These are phyloP conservation scores for Tetrahymena borealis DNA, from an alignment of 73 alveolate genomes.

Conservation along the genomic window DNA sequence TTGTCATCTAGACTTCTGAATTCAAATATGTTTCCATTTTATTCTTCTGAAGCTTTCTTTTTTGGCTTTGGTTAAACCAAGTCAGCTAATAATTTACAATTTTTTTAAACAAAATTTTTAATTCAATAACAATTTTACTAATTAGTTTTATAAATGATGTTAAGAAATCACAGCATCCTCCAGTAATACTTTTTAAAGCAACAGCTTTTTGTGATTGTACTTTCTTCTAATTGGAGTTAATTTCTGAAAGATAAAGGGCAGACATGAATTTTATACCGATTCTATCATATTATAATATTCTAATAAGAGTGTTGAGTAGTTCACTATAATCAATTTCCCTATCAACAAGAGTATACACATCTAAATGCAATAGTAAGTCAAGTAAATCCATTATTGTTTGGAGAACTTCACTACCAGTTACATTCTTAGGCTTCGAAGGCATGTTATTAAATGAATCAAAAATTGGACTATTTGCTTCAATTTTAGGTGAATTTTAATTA, in stretches of 20 bases:
- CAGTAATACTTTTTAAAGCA: not conserved
- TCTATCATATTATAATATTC: not conserved
- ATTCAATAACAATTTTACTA: not conserved
- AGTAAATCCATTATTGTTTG: not conserved
- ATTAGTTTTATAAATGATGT: not conserved
- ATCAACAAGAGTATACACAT: not conserved
- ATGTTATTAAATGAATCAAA: not conserved
- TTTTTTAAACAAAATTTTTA: not conserved
- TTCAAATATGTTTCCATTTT: constrained; percentile 2
- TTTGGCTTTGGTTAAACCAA: not conserved
- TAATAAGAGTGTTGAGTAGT: not conserved
- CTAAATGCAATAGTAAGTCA: not conserved
- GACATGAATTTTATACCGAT: not conserved
- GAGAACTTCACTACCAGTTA: not conserved
- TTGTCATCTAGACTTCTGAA: not conserved
- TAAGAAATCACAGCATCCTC: constrained; percentile 2
- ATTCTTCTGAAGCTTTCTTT: not conserved
- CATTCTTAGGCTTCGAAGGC: not conserved
- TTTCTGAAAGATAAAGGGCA: not conserved
- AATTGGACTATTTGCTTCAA: not conserved
- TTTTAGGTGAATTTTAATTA: not conserved
- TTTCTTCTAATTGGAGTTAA: not conserved
- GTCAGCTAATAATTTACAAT: not conserved
- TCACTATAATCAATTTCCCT: not conserved
- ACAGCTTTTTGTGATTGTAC: not conserved